Base-by-base conservation (phyloP, 768 basidiomycete genomes). In the Russula dissimulans region DNA sequence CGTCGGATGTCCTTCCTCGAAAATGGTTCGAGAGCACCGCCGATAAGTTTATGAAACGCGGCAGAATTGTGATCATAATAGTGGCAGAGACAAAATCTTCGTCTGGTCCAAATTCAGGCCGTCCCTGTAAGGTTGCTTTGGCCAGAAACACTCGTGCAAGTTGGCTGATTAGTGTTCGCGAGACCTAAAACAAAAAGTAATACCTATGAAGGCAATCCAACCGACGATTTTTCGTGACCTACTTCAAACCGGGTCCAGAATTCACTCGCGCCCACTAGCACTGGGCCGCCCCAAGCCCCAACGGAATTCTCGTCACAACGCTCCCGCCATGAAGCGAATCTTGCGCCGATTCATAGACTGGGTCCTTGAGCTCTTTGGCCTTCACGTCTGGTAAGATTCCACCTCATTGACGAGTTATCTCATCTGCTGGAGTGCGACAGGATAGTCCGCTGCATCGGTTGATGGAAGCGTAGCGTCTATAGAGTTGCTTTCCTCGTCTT, bases 181-280 rank as follows among this genome's bases (percentile, higher is more conserved):
- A 66, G 60, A 80, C 79, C 84, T 83, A 64, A 14, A 50, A 29
- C 62, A 65, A 41, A 56, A 39, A 36, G 51, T 67, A 34, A 68
- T 53, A 22, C 43, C 18, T 29, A 41, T n/a, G 26, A 42, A 36
- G 42, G 17, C 56, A 41, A 31, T 15, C 47, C 32, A 38, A 29
- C 22, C 22, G 46, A 42, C 22, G 29, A 36, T 36, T 54, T 41
- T 38, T 12, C 14, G 53, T 15, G 8, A 74, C 79, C 63, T 67
- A 89, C 92, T 74, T 88, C 81, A 26, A 95, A 77, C 48, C 88
- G 91, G 70, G 83, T 83, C 91, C 91, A 95, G 70, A 94, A 95
- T 71, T 94, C 93, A 91, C 93, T 95, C 50, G 90, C 89, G 52
- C 85, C 85, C 1, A 95, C 84, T 45, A 93, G 79, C 0, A 86